Conservation (phyloP, 768 basidiomycete genomes). For the Baorangia bicolor region DNA sequence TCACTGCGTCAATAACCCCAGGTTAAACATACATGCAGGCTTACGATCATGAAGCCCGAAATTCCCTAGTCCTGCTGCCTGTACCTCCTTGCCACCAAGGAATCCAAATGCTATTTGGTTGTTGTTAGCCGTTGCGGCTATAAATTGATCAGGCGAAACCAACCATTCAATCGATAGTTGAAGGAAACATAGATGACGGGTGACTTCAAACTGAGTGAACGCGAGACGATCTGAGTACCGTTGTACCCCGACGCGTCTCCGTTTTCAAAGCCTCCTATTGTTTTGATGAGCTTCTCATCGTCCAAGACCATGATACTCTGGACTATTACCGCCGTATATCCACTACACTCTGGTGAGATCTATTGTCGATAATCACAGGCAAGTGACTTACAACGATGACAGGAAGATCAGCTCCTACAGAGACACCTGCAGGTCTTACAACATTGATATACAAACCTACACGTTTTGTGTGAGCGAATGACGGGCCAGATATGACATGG, state of each 20-base stretch:
- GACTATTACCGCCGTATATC: too few species aligned
- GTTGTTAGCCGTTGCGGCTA: not conserved
- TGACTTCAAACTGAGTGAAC: too few species aligned
- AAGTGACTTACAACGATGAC: conserved; percentile 20
- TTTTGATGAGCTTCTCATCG: not conserved
- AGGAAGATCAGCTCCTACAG: conserved; percentile 14
- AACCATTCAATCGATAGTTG: too few species aligned
- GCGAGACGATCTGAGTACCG: conserved; percentile 19
- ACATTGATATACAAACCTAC: conserved; percentile 29
- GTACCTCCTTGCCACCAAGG: conserved; percentile 26
- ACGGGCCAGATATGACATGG: too few species aligned
- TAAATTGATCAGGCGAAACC: not conserved
- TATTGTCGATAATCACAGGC: too few species aligned
- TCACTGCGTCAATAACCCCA: not conserved
- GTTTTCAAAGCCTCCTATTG: conserved; percentile 16
- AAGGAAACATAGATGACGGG: too few species aligned
- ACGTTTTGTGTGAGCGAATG: not conserved
- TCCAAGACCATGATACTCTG: too few species aligned
- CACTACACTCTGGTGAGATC: too few species aligned
- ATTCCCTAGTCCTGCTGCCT: too few species aligned
- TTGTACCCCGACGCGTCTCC: too few species aligned
- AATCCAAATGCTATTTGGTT: conserved; percentile 26
- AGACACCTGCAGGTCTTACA: too few species aligned
- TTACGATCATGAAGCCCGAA: conserved; percentile 37
- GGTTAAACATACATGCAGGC: not conserved